Evolutionary conservation across 768 basidiomycete species (phyloP), one percentile per base, ranked within the genome.

Genomic region (Suillus alpinus): DNA sequence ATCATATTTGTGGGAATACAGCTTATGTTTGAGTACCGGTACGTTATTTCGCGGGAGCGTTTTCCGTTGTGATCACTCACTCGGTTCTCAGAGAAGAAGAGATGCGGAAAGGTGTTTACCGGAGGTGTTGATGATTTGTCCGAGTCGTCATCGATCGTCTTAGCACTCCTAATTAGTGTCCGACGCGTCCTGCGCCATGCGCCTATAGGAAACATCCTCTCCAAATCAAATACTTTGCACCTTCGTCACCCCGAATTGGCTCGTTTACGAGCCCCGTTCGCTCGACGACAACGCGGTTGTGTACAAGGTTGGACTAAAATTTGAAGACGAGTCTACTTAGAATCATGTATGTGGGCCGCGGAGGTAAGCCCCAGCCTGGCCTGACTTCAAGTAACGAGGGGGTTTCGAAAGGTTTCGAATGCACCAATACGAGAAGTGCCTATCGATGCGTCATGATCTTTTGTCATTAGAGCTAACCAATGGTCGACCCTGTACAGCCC

Each of bases 11-110:
- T 93, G 23, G 92, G 83, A 2, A 86, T 85, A 1, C 96, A 98
- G 68, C 71, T 96, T 49, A 97, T 98, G 96, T 94, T 98, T 62
- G 96, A 98, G 69, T 98, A 98, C 73, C 79, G 93, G 92, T 90
- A 64, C 20, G 87, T 77, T 4, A 7, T 53, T 18, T 26, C 20
- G 59, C 29, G 23, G 57, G 41, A 41, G 32, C 39, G 13, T 13
- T 49, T 31, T 52, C 40, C n/a, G 26, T 59, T 20, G 26, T 43
- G 59, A 59, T 61, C 44, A 57, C 49, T 59, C n/a, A 62, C 34
- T 61, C 1, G 34, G 55, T 61, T 62, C 55, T 34, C 65, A 88
- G 91, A 56, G 89, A 91, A 71, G 89, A 91, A 70, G 91, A 93
- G 70, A 79, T 80, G 68, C 75, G 91, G 58, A 77, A 77, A 60